These are phyloP conservation scores for Trypanosoma vivax DNA, from an alignment of 208 protist genomes.

Conservation along the genomic window DNA sequence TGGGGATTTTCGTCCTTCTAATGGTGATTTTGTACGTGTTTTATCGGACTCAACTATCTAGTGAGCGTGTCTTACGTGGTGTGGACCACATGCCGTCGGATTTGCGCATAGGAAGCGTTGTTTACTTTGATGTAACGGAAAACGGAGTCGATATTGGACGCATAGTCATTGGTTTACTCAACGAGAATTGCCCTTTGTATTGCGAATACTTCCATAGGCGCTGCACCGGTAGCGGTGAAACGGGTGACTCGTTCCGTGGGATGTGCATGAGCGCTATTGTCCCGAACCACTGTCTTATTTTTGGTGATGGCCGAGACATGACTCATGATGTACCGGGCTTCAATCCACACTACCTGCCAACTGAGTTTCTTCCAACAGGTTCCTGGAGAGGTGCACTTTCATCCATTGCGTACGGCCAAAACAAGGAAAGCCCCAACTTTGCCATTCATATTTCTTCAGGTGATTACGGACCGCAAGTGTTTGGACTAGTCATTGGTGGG, in stretches of 20 bases:
- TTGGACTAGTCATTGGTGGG: conserved; percentile 77
- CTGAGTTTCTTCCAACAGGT: conserved; percentile 57
- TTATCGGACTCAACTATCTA: conserved; percentile 72
- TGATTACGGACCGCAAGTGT: conserved; percentile 78
- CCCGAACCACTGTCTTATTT: conserved; percentile 71
- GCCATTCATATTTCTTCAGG: conserved; percentile 76
- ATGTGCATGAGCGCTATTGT: conserved; percentile 69
- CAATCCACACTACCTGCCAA: conserved; percentile 64
- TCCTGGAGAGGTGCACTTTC: conserved; percentile 78
- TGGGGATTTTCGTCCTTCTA: conserved; percentile 60
- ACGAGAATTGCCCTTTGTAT: conserved; percentile 82
- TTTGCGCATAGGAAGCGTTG: conserved; percentile 79
- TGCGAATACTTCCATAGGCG: conserved; percentile 86
- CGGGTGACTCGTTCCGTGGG: conserved; percentile 71
- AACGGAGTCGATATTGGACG: conserved; percentile 75
- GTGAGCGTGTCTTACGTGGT: conserved; percentile 71
- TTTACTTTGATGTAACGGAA: conserved; percentile 84
- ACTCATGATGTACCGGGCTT: conserved; percentile 69
- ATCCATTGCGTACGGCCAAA: conserved; percentile 63
- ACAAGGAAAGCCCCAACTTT: conserved; percentile 85
- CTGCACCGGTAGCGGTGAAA: conserved; percentile 72
- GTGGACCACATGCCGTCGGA: conserved; percentile 79
- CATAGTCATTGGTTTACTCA: conserved; percentile 82
- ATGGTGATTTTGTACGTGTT: conserved; percentile 80
- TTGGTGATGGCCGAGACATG: conserved; percentile 80